Evolutionary conservation across 176 grass and related monocot species (phyloP), one percentile per base, ranked within the genome.

Genomic region (Tillandsia fasciculata): DNA sequence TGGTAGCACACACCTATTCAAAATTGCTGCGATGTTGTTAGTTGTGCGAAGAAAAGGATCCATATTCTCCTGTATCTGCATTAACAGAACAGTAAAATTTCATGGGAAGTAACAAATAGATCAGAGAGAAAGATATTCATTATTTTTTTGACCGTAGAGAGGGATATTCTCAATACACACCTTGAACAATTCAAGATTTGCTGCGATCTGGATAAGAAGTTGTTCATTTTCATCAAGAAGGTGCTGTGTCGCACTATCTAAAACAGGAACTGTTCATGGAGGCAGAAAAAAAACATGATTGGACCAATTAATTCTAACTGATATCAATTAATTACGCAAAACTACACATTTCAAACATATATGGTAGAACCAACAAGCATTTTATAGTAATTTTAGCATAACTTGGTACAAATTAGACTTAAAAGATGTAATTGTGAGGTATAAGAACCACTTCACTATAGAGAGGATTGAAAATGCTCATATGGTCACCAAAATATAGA

Each of bases 161-260:
- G 50, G 20, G 74, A 9, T 15, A 42, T 59, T 49, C 12, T 64
- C 67, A 14, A 66, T 29, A 75, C 50, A 71, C 14, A 99, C 95
- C 90, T 88, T 82, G 48, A 77, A 88, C 81, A 76, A 68, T 53
- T 76, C 76, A 48, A 94, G 84, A 86, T 99, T 99, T 72, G 84
- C 63, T 77, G 80, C 85, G 53, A 99, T 94, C 80, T 84, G 82
- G 70, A 77, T 71, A 77, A 99, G 85, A 69, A 99, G 80, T n/a
- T 69, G 77, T 69, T 86, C 73, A 64, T 88, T 99, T 87, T 99
- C 90, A 26, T 82, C 75, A 26, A 99, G 76, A 70, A 90, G 95
- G 69, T 59, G 77, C 68, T 83, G 90, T 27, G 84, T 93, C 71
- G 80, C 78, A 75, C 63, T 82, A 48, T 90, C 90, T 52, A 99